phyloP scores from a whole-genome alignment of 2,329 filamentous ascomycete species.

The Alternaria sp. region DNA sequence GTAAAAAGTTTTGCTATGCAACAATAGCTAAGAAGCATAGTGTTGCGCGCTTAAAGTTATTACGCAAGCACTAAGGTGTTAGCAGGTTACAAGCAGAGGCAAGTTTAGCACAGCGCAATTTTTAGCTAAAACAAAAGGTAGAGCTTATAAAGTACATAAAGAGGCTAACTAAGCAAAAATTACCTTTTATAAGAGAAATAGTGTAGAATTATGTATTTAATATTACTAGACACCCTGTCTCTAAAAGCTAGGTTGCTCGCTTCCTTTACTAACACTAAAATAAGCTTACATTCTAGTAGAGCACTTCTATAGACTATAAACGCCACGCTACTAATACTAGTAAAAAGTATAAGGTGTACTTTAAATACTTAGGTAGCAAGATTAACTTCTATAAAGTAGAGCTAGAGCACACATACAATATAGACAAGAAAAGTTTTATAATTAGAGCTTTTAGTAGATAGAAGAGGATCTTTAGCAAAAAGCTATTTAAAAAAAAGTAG shows the following conservation, averaged over 20 bases:
- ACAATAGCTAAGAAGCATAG: not conserved
- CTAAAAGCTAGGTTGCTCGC: slow-evolving; percentile 22
- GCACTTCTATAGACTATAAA: slow-evolving; percentile 13
- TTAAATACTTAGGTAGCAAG: slow-evolving; percentile 16
- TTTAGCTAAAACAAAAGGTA: not conserved
- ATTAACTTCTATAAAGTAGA: slow-evolving; percentile 24
- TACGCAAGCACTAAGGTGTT: not conserved
- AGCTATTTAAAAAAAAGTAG: too few relatives aligned
- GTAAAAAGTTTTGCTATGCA: not conserved
- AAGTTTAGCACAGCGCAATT: not conserved
- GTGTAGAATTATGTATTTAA: not conserved
- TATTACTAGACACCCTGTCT: slow-evolving; percentile 6
- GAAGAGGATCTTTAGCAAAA: too few relatives aligned
- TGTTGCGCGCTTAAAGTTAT: not conserved
- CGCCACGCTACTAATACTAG: slow-evolving; percentile 17
- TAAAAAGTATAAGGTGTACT: slow-evolving; percentile 18
- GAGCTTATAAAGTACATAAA: not conserved
- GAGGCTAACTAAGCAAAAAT: not conserved
- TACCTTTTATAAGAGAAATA: not conserved
- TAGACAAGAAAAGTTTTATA: too few relatives aligned
- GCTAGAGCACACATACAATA: not conserved
- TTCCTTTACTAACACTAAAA: slow-evolving; percentile 14
- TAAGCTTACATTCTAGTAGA: slow-evolving; percentile 17
- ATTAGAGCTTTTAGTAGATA: too few relatives aligned
- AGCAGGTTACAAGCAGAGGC: not conserved